phyloP scores from a whole-genome alignment of 2,329 filamentous ascomycete species.

The Xylaria sp. region DNA sequence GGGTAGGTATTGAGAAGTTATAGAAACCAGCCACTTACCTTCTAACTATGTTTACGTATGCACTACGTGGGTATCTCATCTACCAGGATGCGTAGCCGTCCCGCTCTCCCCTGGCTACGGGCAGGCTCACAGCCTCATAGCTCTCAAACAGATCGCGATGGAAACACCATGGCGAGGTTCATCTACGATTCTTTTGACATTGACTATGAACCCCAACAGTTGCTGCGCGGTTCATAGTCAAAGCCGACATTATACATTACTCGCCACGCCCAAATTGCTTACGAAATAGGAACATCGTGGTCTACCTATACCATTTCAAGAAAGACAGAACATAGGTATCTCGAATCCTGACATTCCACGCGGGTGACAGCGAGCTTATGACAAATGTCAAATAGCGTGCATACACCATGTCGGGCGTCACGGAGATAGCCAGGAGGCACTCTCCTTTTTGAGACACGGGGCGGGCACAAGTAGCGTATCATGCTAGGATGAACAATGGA shows the following conservation, averaged over 20 bases:
- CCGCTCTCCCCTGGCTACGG: not conserved
- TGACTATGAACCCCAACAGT: not conserved
- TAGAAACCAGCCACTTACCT: not conserved
- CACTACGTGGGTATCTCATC: not conserved
- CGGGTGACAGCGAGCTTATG: conserved; percentile 18
- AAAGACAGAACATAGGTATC: conserved; percentile 7
- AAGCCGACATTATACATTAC: not conserved
- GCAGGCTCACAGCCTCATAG: conserved; percentile 4
- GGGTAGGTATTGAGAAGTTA: not conserved
- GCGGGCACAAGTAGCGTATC: conserved; percentile 9
- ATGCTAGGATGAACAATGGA: conserved; percentile 12
- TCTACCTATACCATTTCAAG: conserved; percentile 10
- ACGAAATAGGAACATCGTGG: not conserved
- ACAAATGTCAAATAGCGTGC: conserved; percentile 34
- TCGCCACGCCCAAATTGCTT: not conserved
- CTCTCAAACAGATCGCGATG: not conserved
- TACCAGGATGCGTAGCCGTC: not conserved
- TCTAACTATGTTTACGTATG: too few species aligned
- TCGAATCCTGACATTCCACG: conserved; percentile 23
- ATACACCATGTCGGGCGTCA: conserved; percentile 11
- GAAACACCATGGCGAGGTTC: not conserved
- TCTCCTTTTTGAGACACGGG: conserved; percentile 31
- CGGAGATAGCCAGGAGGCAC: conserved; percentile 23
- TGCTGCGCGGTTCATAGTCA: not conserved
- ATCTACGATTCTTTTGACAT: not conserved